phyloP scores from a whole-genome alignment of 768 basidiomycete genomes.

The Russula sp. region DNA sequence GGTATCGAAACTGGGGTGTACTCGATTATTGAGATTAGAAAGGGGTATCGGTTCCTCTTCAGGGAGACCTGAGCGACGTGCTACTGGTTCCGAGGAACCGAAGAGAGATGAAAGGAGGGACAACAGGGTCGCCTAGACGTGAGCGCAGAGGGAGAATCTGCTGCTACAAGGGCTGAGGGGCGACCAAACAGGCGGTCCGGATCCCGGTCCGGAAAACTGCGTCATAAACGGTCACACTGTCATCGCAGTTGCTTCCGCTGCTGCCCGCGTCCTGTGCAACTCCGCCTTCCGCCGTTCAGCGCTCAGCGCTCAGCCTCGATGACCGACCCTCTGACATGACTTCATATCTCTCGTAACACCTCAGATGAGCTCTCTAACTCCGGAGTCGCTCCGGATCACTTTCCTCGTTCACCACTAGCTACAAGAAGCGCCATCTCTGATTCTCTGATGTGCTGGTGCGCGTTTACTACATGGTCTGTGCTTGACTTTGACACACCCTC shows the following conservation, averaged over 20 bases:
- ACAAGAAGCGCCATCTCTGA: background rate
- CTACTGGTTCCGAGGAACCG: constrained; percentile 16
- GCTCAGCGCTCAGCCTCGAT: too few relatives aligned
- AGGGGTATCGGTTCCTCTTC: constrained; percentile 26
- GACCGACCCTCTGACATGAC: background rate
- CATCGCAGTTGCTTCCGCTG: too few relatives aligned
- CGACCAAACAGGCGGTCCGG: background rate
- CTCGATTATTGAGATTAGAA: constrained; percentile 11
- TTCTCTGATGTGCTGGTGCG: background rate
- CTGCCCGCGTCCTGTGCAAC: too few relatives aligned
- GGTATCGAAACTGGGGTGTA: constrained; percentile 11
- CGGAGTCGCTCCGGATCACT: background rate
- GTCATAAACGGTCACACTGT: too few relatives aligned
- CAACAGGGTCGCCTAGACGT: constrained; percentile 19
- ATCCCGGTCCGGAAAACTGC: background rate
- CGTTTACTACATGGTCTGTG: background rate
- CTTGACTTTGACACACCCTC: background rate
- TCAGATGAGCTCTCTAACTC: background rate
- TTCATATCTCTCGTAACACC: background rate
- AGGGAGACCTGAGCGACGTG: background rate
- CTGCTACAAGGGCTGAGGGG: background rate
- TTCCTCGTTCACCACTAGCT: background rate
- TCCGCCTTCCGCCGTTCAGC: background rate
- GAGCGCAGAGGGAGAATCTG: background rate
- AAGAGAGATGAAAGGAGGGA: constrained; percentile 1